These are phyloP conservation scores for Ramalina intermedia DNA, from an alignment of 495 filamentous ascomycete genomes.

Conservation along the genomic window DNA sequence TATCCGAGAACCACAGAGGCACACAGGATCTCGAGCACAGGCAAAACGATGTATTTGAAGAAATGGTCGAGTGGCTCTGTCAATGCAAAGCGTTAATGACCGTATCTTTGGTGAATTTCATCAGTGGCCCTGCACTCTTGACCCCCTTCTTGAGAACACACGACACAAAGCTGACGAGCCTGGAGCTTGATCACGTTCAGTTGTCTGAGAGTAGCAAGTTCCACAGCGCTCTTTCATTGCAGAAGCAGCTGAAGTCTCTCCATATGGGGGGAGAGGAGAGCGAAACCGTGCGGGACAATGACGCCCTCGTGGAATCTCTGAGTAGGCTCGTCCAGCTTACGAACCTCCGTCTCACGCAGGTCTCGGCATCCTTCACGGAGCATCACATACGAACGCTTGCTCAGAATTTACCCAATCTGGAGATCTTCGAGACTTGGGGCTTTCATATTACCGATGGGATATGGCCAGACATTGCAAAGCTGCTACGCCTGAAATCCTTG, in stretches of 20 bases:
- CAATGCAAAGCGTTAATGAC: conserved; percentile 37
- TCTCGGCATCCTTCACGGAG: conserved; percentile 39
- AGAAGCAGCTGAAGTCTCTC: conserved; percentile 31
- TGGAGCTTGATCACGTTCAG: conserved; percentile 34
- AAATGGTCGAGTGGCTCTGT: conserved; percentile 35
- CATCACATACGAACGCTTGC: conserved; percentile 37
- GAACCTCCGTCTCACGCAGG: conserved; percentile 35
- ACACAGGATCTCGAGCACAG: conserved; percentile 26
- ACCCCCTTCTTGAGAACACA: conserved; percentile 37
- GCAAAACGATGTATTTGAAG: conserved; percentile 33
- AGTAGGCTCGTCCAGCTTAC: conserved; percentile 30
- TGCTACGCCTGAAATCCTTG: conserved; percentile 29
- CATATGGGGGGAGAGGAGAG: conserved; percentile 36
- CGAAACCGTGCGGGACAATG: conserved; percentile 27
- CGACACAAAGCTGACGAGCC: conserved; percentile 30
- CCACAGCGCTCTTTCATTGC: conserved; percentile 35
- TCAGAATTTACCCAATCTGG: conserved; percentile 32
- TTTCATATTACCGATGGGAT: conserved; percentile 38
- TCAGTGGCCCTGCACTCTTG: conserved; percentile 35
- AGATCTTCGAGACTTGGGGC: conserved; percentile 40
- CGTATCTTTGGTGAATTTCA: conserved; percentile 36
- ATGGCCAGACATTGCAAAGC: conserved; percentile 27
- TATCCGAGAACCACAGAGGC: conserved; percentile 30
- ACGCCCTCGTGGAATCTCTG: conserved; percentile 34
- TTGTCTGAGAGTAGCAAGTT: conserved; percentile 31